Percentiles rank a stretch among this genome's conserved stretches.
Conservation (phyloP, 1,139 yeast genomes). For the Blastobotrys elegans region DNA sequence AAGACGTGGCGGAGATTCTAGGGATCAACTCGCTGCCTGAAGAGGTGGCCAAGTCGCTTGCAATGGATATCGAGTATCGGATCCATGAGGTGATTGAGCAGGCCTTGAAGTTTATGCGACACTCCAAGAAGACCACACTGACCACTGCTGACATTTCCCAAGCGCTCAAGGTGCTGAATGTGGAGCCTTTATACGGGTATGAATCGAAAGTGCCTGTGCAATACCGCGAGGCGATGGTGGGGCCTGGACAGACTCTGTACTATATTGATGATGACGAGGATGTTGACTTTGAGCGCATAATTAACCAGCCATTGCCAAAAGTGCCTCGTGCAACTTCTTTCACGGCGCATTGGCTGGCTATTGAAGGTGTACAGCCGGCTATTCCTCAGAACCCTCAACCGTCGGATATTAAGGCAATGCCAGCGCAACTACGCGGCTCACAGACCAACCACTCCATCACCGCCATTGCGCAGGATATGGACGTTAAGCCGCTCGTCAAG, state of each 20-base stretch:
- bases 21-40: slow-evolving; percentile 78
- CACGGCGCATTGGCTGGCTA: slow-evolving; percentile 98
- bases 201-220: slow-evolving; percentile 49
- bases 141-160: slow-evolving; percentile 78
- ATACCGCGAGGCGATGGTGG: slow-evolving; percentile 79
- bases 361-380: slow-evolving; percentile 97
- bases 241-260: slow-evolving; percentile 91
- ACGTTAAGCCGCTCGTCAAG: slow-evolving; percentile 89
- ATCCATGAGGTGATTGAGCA: slow-evolving; percentile 94
- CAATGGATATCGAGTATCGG: slow-evolving; percentile 98
- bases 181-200: slow-evolving; percentile 56
- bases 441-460: slow-evolving; percentile 34
- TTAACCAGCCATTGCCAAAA: slow-evolving; percentile 90
- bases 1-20: slow-evolving; percentile 89
- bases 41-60: slow-evolving; percentile 88
- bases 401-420: slow-evolving; percentile 39
- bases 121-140: slow-evolving; percentile 76
- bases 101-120: slow-evolving; percentile 94
- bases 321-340: slow-evolving; percentile 90
- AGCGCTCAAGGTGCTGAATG: slow-evolving; percentile 78
- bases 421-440: slow-evolving; percentile 42
- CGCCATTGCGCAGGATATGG: slow-evolving; percentile 49
- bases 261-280: slow-evolving; percentile 88
- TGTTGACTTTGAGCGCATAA: slow-evolving; percentile 87
- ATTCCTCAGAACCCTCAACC: slow-evolving; percentile 95